A percentile compares a stretch with the other conserved stretches of the same genome.
Evolutionary conservation across 805 yeast species (phyloP).

Genomic region (Candida jianshihensis): DNA sequence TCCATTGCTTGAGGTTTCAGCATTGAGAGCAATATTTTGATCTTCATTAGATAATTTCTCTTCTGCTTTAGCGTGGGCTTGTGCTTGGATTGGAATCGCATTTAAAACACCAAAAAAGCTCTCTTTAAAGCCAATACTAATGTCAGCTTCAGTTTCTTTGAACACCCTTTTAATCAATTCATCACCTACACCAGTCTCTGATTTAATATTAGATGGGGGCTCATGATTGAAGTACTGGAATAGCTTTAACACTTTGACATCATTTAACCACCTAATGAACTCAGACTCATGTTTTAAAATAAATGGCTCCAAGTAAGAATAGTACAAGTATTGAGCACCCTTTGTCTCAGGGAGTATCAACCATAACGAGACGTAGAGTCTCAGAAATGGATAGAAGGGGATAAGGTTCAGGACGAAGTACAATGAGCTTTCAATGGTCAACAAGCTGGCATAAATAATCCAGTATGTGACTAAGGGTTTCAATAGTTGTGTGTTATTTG

Average conservation of each 20-base stretch:
- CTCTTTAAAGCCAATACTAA: not conserved
- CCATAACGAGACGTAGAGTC: slow-evolving; percentile 50
- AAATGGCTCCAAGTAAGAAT: slow-evolving; percentile 31
- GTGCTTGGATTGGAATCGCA: not conserved
- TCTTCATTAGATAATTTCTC: not conserved
- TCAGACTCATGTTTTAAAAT: slow-evolving; percentile 27
- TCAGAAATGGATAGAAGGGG: slow-evolving; percentile 49
- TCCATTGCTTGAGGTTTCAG: not conserved
- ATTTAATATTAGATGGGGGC: no score
- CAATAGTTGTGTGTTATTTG: slow-evolving; percentile 23
- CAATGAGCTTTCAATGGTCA: slow-evolving; percentile 33
- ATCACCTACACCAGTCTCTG: not conserved
- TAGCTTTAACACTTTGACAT: no score
- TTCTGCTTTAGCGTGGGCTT: not conserved
- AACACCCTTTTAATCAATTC: slow-evolving; percentile 5
- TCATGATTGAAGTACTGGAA: slow-evolving; percentile 7
- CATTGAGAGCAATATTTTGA: slow-evolving; percentile 1
- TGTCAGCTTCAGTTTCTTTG: not conserved
- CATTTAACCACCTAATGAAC: no score
- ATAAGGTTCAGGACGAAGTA: slow-evolving; percentile 38
- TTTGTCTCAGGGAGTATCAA: slow-evolving; percentile 45
- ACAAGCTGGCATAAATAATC: slow-evolving; percentile 47
- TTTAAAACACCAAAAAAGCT: slow-evolving; percentile 2
- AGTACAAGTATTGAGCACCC: slow-evolving; percentile 38
- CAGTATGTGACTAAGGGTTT: slow-evolving; percentile 55